Conservation (phyloP, 768 basidiomycete species). For the Suillus subluteus region DNA sequence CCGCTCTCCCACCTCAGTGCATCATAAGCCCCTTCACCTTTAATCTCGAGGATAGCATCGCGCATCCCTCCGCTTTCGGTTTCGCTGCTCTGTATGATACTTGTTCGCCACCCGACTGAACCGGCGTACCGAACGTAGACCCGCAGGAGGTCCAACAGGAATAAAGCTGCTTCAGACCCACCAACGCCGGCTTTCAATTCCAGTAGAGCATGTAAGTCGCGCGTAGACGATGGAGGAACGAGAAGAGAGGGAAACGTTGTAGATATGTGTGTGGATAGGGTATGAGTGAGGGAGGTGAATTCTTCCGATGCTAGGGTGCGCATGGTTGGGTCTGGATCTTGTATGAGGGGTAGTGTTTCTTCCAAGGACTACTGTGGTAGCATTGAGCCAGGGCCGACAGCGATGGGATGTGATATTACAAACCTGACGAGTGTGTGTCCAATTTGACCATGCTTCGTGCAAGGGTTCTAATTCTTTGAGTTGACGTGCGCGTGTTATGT, state of each 20-base stretch:
- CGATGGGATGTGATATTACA: slow-evolving; percentile 23
- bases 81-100: slow-evolving; percentile 60
- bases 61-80: slow-evolving; percentile 68
- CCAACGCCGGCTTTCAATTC: slow-evolving; percentile 95
- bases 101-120: slow-evolving; percentile 60
- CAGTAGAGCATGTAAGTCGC: slow-evolving; percentile 73
- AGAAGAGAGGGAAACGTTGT: slow-evolving; percentile 70
- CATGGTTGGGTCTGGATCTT: slow-evolving; percentile 78
- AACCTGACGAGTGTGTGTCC: slow-evolving; percentile 61
- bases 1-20: slow-evolving; percentile 88
- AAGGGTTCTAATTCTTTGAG: slow-evolving; percentile 74
- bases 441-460: slow-evolving; percentile 68
- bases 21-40: slow-evolving; percentile 80
- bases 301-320: slow-evolving; percentile 75
- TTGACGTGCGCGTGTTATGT: slow-evolving; percentile 60
- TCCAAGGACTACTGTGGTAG: slow-evolving; percentile 59
- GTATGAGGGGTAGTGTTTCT: slow-evolving; percentile 63
- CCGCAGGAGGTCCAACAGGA: slow-evolving; percentile 72
- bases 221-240: slow-evolving; percentile 70
- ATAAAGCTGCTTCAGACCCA: slow-evolving; percentile 85
- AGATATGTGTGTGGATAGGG: slow-evolving; percentile 31
- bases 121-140: slow-evolving; percentile 79
- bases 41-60: slow-evolving; percentile 80
- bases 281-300: slow-evolving; percentile 46
- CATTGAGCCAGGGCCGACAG: slow-evolving; percentile 17